Evolutionary conservation across 139 green algal genomes (phyloP), one percentile per base, ranked within the genome.

Genomic region (Chlorella sp.): DNA sequence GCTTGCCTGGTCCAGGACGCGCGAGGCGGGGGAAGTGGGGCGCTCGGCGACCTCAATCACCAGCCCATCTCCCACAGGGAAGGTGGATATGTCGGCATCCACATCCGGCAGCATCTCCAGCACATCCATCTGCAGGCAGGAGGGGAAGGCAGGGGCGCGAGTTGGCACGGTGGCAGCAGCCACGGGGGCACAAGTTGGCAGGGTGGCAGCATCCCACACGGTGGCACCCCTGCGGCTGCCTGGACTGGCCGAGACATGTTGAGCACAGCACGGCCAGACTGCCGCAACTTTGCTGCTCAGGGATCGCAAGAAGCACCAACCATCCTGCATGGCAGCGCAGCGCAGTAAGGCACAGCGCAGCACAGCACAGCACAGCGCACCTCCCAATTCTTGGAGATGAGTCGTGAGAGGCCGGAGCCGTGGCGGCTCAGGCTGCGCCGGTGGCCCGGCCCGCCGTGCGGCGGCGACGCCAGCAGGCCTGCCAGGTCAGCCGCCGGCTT

Each of bases 371-470:
- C 51, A 11, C 9, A 60, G 51, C 51, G 51, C 51, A 54, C 51
- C 77, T 83, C 77, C 77, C 77, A 83, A 60, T 83, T 83, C 56
- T 83, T 83, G 77, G 60, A 74, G 58, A 83, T 83, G 16, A 83
- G 77, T 40, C 77, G 77, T 5, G 77, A 83, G 28, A 82, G 77
- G 38, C 77, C 77, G 28, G 77, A 83, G 58, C 77, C 77, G 60
- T 83, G 77, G 28, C 77, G 77, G 77, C 77, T 83, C 40, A 83
- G 58, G 58, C n/a, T 83, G 58, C 77, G 77, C 60, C 76, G 77
- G 77, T 83, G 77, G 30, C n/a, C 73, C 17, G 51, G 51, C 51
- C 73, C 46, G 38, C 34, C 38, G 36, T 73, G 76, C 38, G 58
- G 76, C 56, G 76, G 76, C 26, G 56, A 73, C 16, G 76, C 34